phyloP scores from a whole-genome alignment of 257 asterid genomes.

The Capsicum chinense region DNA sequence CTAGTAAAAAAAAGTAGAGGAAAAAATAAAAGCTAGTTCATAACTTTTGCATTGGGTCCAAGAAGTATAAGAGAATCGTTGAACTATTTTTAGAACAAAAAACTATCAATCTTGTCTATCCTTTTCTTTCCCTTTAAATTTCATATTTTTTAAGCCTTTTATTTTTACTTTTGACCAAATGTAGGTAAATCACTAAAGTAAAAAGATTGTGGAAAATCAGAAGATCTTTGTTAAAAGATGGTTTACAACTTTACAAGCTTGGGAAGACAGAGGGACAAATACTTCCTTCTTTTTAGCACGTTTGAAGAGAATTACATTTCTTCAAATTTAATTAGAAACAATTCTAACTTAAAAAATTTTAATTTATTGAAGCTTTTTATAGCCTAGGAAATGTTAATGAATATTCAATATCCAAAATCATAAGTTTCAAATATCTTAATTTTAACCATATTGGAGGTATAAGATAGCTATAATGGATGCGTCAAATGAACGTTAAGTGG shows the following conservation, averaged over 20 bases:
- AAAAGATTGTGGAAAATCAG: conserved; percentile 2
- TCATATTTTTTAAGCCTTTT: neutral
- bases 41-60: neutral
- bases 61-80: neutral
- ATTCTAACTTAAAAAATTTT: too few species aligned
- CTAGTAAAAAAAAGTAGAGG: neutral
- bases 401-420: neutral
- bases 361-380: too few species aligned
- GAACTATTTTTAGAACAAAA: neutral
- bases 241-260: neutral
- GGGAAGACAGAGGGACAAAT: neutral
- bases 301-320: too few species aligned
- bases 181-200: neutral
- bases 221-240: neutral
- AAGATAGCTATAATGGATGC: neutral
- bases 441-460: neutral
- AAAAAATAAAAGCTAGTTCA: too few species aligned
- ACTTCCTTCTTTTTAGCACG: too few species aligned
- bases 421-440: neutral
- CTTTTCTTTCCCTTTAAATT: too few species aligned
- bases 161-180: neutral
- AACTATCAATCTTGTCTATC: neutral
- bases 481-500: neutral
- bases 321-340: too few species aligned
- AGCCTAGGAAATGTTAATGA: too few species aligned